Evolutionary conservation across 176 grass and related monocot genomes (phyloP), one percentile per base, ranked within the genome.

Genomic region (Melocanna baccifera): DNA sequence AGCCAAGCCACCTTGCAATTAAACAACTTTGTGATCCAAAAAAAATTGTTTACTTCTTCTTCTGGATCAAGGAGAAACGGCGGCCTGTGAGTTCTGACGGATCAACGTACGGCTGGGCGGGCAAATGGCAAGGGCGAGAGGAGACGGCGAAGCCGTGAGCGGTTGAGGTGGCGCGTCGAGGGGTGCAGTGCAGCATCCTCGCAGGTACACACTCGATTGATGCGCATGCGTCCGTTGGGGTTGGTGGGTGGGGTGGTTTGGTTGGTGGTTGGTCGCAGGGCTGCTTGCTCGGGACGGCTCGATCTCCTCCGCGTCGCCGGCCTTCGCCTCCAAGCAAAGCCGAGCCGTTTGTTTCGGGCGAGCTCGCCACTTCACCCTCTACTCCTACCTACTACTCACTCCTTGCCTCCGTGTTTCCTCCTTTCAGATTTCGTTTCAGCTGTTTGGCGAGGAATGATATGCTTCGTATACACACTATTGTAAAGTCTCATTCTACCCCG

Each of bases 311-410:
- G 39, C 42, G 77, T 86, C 73, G 88, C 84, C 84, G 88, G 34
- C 79, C 84, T 90, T 90, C 9, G 79, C 84, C 59, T 90, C 89
- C 84, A 87, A 87, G 88, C 88, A 87, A 81, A 90, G 78, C 56
- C 18, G 23, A 4, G n/a, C 46, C 77, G 46, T 23, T 3, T 7
- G 25, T 47, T 73, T 28, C 64, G 5, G 16, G 15, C 10, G 67
- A 64, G 30, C 15, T 80, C 67, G 18, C 58, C 58, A 34, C 69
- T 46, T 73, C 43, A 71, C 9, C 70, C 36, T 62, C 12, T 30
- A 7, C 10, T 5, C 42, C 28, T 52, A 56, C 62, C 83, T 10
- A 58, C 73, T 7, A 23, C 66, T 25, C 16, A 3, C 9, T 67
- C 15, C 16, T 67, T 67, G 5, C 19, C 19, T 34, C 7, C 41